Evolutionary conservation across 495 filamentous ascomycete genomes (phyloP).

Genomic region (Penicillium salamii): DNA sequence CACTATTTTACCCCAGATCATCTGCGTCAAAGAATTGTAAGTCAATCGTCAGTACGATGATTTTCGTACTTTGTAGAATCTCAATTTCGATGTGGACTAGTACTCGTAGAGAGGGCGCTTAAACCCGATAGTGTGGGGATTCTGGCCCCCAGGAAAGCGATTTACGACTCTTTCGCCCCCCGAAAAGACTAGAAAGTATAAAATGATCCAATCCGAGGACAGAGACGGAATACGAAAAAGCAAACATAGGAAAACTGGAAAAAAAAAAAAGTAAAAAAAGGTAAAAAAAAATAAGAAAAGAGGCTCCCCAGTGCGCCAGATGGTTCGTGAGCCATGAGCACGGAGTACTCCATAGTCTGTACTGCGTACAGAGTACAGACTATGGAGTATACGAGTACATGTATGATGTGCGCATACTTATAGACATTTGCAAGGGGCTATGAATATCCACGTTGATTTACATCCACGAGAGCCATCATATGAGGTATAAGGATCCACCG

Average conservation of each 20-base stretch:
- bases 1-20: slow-evolving; percentile 45
- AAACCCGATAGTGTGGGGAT: too few species aligned
- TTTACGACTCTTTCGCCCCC: background rate
- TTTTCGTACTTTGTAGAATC: too few species aligned
- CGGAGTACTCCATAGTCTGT: too few species aligned
- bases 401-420: too few species aligned
- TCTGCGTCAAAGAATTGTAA: slow-evolving; percentile 11
- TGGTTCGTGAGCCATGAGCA: too few species aligned
- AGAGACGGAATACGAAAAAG: too few species aligned
- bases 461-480: background rate
- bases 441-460: too few species aligned
- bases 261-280: background rate
- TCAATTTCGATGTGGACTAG: slow-evolving; percentile 14
- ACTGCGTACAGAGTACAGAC: too few species aligned
- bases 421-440: background rate
- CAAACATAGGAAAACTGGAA: too few species aligned
- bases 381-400: too few species aligned
- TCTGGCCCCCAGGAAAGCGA: background rate
- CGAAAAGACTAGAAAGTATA: background rate
- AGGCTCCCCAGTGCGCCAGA: background rate
- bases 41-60: too few species aligned
- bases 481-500: background rate
- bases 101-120: too few species aligned
- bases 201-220: background rate
- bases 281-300: background rate